Evolutionary conservation across 495 filamentous ascomycete species (phyloP), one percentile per base, ranked within the genome.

Genomic region (Penicillium odoratum): DNA sequence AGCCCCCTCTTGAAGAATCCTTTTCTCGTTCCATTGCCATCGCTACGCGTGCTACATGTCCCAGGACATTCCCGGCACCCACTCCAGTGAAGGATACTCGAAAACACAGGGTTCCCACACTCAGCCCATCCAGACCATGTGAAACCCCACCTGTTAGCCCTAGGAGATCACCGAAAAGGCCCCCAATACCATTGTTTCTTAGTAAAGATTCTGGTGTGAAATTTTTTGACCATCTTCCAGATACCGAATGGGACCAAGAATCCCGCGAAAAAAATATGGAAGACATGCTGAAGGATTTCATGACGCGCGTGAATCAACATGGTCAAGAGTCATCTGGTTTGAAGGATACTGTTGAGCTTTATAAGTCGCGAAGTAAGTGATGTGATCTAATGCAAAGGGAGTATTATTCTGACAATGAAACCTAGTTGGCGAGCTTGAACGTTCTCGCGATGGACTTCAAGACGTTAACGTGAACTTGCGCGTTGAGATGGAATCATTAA

Each of bases 191-290:
- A 26, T 34, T 63, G 1, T 95, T 81, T 75, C 79, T 96, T 61
- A 87, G 80, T 42, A 92, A 89, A 74, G 75, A 84, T 71, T 89
- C 90, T 77, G 84, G 85, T 73, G 68, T 80, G 60, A 77, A 69
- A 54, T 81, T 72, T 59, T 74, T 73, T 78, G 65, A 76, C 68
- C 57, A 57, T 59, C 51, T 45, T 66, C 53, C 64, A 78, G 75
- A 67, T 66, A 69, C 79, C 85, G 89, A 83, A 54, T 92, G 85
- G 82, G 88, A 96, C 69, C 83, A 85, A 55, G 84, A 89, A 51
- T 77, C 76, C 57, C 79, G 83, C 48, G 78, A 93, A 57, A 81
- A 84, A 54, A 74, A 80, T 29, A 82, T 94, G 69, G 86, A 92
- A 56, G 72, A 74, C 3, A 71, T 90, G 57, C 85, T 86, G 59